Percentiles rank a stretch among this genome's conserved stretches.
phyloP scores from a whole-genome alignment of 768 basidiomycete species.

The Ramaria sp. region DNA sequence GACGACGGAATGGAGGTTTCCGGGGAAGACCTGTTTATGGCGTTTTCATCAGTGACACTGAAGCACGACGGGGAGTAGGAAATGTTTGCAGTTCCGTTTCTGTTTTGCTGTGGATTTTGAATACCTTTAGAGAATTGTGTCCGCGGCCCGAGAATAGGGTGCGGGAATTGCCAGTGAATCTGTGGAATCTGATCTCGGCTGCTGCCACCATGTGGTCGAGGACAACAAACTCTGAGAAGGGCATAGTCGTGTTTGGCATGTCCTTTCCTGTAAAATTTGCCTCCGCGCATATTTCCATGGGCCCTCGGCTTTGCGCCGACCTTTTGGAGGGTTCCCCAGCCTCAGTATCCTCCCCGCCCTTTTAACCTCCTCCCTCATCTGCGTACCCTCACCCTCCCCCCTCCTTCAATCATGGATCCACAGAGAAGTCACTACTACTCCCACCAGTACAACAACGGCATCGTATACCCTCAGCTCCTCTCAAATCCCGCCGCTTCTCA shows the following conservation, averaged over 20 bases:
- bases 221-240: background rate
- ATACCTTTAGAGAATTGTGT: too few relatives aligned
- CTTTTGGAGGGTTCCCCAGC: too few relatives aligned
- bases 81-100: too few relatives aligned
- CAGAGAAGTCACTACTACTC: conserved; percentile 12
- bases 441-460: conserved; percentile 25
- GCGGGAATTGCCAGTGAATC: background rate
- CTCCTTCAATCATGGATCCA: conserved; percentile 9
- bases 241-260: background rate
- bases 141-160: too few relatives aligned
- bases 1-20: conserved; percentile 29
- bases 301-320: too few relatives aligned
- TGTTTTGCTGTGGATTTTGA: too few relatives aligned
- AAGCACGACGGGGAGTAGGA: conserved; percentile 62
- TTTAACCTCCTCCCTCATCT: conserved; percentile 22
- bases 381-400: conserved; percentile 16
- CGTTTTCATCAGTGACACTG: conserved; percentile 79
- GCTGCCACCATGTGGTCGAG: conserved; percentile 4
- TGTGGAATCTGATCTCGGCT: conserved; percentile 4
- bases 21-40: conserved; percentile 60
- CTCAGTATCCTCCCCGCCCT: conserved; percentile 15
- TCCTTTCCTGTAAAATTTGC: background rate
- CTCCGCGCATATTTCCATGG: conserved; percentile 3
- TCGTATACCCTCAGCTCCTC: conserved; percentile 20
- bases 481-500: background rate